A percentile compares a stretch with the other conserved stretches of the same genome.
phyloP scores from a whole-genome alignment of 2,329 filamentous ascomycete genomes.

The Scolecobasidium constrictum region DNA sequence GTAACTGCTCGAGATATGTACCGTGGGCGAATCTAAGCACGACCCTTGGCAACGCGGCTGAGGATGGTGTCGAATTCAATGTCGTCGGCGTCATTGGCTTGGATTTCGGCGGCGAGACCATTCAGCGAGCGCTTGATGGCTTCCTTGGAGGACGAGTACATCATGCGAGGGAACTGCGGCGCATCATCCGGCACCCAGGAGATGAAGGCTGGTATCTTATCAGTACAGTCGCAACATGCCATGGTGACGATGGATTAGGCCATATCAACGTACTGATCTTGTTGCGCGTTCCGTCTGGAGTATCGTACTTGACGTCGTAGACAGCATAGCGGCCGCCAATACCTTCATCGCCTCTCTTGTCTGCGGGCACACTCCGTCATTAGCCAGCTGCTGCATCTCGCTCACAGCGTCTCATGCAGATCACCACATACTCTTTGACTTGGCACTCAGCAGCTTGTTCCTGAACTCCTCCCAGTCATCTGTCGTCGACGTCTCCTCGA shows the following conservation, averaged over 20 bases:
- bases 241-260: constrained; percentile 9
- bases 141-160: constrained; percentile 83
- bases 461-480: constrained; percentile 64
- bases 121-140: constrained; percentile 70
- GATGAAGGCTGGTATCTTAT: constrained; percentile 69
- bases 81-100: constrained; percentile 76
- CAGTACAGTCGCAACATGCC: constrained; percentile 27
- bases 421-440: constrained; percentile 48
- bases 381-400: neutral
- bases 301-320: constrained; percentile 73
- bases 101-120: constrained; percentile 64
- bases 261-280: constrained; percentile 31
- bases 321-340: constrained; percentile 69
- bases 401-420: neutral
- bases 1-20: too few species aligned
- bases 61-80: constrained; percentile 67
- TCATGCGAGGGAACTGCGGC: constrained; percentile 72
- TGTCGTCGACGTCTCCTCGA: constrained; percentile 60
- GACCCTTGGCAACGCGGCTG: constrained; percentile 38
- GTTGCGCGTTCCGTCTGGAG: constrained; percentile 59
- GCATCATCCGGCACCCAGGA: constrained; percentile 77
- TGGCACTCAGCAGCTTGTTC: constrained; percentile 63
- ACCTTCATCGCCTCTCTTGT: constrained; percentile 46
- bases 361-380: too few species aligned
- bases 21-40: too few species aligned